These are phyloP conservation scores for Tetrahymena thermophila DNA, from an alignment of 73 alveolate genomes.

Conservation along the genomic window DNA sequence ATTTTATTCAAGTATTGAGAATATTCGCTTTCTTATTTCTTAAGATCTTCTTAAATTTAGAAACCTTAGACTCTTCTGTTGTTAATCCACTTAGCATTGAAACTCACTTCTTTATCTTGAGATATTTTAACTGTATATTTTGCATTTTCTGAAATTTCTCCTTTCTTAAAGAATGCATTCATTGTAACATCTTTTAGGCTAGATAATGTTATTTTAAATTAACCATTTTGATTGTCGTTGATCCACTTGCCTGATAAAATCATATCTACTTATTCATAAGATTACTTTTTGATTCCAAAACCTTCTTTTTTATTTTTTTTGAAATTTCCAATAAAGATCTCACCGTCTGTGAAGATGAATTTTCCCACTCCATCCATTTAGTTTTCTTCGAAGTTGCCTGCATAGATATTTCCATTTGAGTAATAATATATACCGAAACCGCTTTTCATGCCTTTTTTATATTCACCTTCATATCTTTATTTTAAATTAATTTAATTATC, in stretches of 20 bases:
- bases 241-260: not conserved
- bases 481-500: not conserved
- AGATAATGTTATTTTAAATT: not conserved
- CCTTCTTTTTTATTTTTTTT: not conserved
- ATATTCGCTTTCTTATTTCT: not conserved
- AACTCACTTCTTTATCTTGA: not conserved
- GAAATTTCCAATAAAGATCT: not conserved
- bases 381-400: not conserved
- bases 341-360: not conserved
- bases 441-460: not conserved
- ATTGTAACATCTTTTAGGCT: not conserved
- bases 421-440: not conserved
- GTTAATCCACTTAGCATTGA: not conserved
- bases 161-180: not conserved
- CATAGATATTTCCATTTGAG: not conserved
- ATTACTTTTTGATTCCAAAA: not conserved
- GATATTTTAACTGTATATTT: not conserved
- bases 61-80: not conserved
- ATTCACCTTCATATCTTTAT: not conserved
- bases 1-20: not conserved
- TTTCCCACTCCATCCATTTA: not conserved
- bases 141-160: not conserved
- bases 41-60: not conserved
- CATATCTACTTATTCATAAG: not conserved
- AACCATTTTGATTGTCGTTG: not conserved